Percentiles rank a stretch among this genome's conserved stretches.
These are phyloP conservation scores for Paramyrothecium sp. DNA, from an alignment of 2,329 filamentous ascomycete genomes.

Conservation along the genomic window DNA sequence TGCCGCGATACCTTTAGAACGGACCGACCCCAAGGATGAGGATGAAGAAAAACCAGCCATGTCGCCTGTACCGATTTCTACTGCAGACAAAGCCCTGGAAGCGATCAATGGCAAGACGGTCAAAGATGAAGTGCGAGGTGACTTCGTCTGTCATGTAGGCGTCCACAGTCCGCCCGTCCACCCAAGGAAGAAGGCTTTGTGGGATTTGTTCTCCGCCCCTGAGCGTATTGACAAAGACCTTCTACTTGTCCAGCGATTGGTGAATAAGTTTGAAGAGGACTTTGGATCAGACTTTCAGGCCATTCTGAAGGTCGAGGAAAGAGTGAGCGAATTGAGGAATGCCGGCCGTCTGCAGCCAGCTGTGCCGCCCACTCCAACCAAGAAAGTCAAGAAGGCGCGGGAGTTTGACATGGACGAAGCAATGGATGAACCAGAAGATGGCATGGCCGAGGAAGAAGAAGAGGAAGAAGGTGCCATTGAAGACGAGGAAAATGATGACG, in stretches of 20 bases:
- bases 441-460: slow-evolving; percentile 70
- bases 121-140: slow-evolving; percentile 87
- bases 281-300: slow-evolving; percentile 77
- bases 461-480: slow-evolving; percentile 77
- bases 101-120: slow-evolving; percentile 98
- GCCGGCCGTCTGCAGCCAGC: slow-evolving; percentile 75
- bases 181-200: slow-evolving; percentile 90
- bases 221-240: slow-evolving; percentile 92
- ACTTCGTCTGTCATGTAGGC: slow-evolving; percentile 96
- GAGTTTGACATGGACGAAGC: slow-evolving; percentile 60
- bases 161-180: slow-evolving; percentile 87
- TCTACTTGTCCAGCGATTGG: slow-evolving; percentile 75
- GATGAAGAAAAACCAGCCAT: slow-evolving; percentile 58
- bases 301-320: slow-evolving; percentile 77
- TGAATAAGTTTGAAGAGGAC: slow-evolving; percentile 81
- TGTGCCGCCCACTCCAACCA: slow-evolving; percentile 46
- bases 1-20: slow-evolving; percentile 61
- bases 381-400: slow-evolving; percentile 61
- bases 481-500: slow-evolving; percentile 87
- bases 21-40: slow-evolving; percentile 71
- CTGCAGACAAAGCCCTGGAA: slow-evolving; percentile 83
- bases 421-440: slow-evolving; percentile 64
- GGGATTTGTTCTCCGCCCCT: slow-evolving; percentile 93
- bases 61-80: slow-evolving; percentile 50
- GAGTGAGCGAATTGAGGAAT: slow-evolving; percentile 76